These are phyloP conservation scores for Candida tibetensis DNA, from an alignment of 805 yeast species.

Conservation along the genomic window DNA sequence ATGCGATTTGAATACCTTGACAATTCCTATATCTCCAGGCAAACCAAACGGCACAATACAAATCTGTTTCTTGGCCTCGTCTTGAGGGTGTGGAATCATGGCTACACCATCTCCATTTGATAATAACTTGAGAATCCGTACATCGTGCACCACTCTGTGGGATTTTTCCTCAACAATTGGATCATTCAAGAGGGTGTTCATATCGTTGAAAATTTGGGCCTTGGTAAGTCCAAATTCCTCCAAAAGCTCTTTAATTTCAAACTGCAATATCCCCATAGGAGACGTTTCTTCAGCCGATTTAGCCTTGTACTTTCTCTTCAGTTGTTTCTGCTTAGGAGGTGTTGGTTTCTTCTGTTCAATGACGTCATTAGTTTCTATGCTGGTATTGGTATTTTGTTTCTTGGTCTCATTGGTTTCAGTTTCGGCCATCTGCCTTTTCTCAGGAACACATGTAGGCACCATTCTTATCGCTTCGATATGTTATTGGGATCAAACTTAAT, in stretches of 20 bases:
- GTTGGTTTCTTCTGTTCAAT: conserved; percentile 9
- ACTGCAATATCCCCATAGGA: conserved; percentile 73
- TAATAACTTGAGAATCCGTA: conserved; percentile 54
- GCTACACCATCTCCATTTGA: conserved; percentile 91
- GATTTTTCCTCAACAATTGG: conserved; percentile 43
- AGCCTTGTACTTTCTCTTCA: conserved; percentile 52
- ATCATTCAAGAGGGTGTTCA: conserved; percentile 63
- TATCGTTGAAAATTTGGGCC: conserved; percentile 60
- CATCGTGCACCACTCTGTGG: conserved; percentile 58
- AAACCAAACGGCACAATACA: conserved; percentile 82
- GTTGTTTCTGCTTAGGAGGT: conserved; percentile 13
- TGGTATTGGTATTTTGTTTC: conserved; percentile 4
- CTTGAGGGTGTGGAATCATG: conserved; percentile 57
- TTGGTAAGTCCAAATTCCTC: conserved; percentile 38
- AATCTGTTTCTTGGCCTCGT: conserved; percentile 47
- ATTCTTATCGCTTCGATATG: no score
- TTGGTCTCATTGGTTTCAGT: conserved; percentile 1
- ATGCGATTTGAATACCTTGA: conserved; percentile 75
- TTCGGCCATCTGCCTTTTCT: background rate
- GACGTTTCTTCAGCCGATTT: conserved; percentile 73
- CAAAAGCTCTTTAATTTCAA: conserved; percentile 65
- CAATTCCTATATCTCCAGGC: conserved; percentile 76
- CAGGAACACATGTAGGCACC: background rate
- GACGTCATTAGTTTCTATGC: background rate
- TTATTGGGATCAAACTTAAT: no score